These are phyloP conservation scores for Arbutus unedo DNA, from an alignment of 148 eudicot species.

Conservation along the genomic window DNA sequence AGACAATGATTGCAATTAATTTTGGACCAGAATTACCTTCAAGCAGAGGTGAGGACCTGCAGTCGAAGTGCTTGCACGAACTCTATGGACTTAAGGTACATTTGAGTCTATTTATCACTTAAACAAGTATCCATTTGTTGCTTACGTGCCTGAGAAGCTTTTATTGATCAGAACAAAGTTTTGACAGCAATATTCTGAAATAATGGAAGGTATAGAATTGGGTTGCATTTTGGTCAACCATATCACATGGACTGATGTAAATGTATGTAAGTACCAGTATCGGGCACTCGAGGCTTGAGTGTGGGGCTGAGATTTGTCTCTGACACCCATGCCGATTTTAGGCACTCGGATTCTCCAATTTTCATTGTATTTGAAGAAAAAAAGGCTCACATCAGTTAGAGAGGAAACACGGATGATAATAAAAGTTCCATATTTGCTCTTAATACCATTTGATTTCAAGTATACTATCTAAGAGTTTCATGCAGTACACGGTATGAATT, in stretches of 20 bases:
- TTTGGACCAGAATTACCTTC: constrained; percentile 78
- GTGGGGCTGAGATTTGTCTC: background rate
- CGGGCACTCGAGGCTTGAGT: background rate
- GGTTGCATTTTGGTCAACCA: background rate
- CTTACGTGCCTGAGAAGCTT: background rate
- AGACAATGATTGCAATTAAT: constrained; percentile 10
- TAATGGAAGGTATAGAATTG: background rate
- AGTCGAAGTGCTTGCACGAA: constrained; percentile 95
- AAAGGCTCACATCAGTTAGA: background rate
- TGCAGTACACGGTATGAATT: background rate
- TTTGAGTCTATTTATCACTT: background rate
- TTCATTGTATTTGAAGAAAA: background rate
- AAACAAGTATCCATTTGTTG: background rate
- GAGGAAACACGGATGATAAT: background rate
- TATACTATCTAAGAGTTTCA: background rate
- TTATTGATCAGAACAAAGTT: constrained; percentile 6
- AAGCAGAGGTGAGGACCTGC: constrained; percentile 92
- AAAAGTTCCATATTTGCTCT: background rate
- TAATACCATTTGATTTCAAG: background rate
- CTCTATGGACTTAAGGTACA: constrained; percentile 96
- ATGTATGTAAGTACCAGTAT: background rate
- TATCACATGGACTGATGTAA: background rate
- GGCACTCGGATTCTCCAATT: background rate
- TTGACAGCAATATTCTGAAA: background rate
- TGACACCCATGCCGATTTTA: background rate